Evolutionary conservation across 805 yeast species (phyloP).

Genomic region (Komagataella populi): DNA sequence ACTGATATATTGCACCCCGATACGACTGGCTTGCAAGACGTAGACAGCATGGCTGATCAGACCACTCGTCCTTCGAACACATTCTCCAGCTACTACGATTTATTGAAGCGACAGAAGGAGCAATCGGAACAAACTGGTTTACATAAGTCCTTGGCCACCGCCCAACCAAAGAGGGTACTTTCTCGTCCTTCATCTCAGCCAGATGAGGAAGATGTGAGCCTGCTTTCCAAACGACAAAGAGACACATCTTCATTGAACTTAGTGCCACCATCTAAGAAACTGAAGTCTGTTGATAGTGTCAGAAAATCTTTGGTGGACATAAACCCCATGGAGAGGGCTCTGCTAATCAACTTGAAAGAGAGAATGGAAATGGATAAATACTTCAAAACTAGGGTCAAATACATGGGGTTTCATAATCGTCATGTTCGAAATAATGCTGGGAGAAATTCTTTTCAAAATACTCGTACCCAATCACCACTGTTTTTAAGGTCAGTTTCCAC

Average conservation of each 20-base stretch:
- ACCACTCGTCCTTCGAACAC: not conserved
- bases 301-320: conserved; percentile 5
- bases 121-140: not conserved
- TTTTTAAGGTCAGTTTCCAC: not conserved
- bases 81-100: not conserved
- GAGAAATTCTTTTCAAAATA: not conserved
- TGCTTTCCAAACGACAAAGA: not conserved
- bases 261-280: not conserved
- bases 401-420: conserved; percentile 19
- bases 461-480: not conserved
- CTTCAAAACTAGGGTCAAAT: conserved; percentile 32
- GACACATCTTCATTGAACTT: not conserved
- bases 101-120: not conserved
- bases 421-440: conserved; percentile 6
- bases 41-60: not conserved
- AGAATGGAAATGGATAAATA: conserved; percentile 28
- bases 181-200: not conserved
- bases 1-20: not conserved
- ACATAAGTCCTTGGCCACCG: not conserved
- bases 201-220: not conserved
- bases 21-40: not conserved
- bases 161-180: not conserved
- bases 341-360: conserved; percentile 16
- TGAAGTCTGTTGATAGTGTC: not conserved
- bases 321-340: conserved; percentile 20